Percentiles rank a stretch among this genome's conserved stretches.
Conservation (phyloP, 148 eudicot species). For the Suaeda aralocaspica region DNA sequence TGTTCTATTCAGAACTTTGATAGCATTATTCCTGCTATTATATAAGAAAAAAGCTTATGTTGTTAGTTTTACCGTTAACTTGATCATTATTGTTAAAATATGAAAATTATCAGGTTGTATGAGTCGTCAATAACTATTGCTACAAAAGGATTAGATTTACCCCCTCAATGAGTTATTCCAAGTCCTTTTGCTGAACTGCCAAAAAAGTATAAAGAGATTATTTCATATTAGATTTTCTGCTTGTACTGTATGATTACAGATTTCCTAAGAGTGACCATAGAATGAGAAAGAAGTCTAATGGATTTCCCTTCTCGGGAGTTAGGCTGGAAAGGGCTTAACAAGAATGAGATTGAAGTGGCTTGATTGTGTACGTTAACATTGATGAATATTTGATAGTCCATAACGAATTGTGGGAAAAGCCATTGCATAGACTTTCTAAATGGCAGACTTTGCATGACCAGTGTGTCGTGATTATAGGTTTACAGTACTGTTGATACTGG, state of each 20-base stretch:
- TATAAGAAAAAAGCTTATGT: too few species aligned
- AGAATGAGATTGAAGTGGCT: not conserved
- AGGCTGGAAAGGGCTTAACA: not conserved
- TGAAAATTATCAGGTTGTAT: too few species aligned
- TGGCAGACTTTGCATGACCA: not conserved
- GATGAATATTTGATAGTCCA: not conserved
- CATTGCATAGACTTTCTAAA: not conserved
- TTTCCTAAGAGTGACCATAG: not conserved
- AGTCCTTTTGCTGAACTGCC: too few species aligned
- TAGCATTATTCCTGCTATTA: too few species aligned
- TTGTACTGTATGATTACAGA: not conserved
- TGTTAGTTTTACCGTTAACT: too few species aligned
- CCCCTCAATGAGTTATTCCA: too few species aligned
- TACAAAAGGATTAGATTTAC: too few species aligned
- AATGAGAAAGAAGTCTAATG: not conserved
- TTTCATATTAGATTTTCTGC: not conserved
- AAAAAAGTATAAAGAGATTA: not conserved
- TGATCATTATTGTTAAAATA: too few species aligned
- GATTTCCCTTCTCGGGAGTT: not conserved
- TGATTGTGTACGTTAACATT: not conserved
- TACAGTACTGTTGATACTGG: not conserved
- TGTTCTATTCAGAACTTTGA: too few species aligned
- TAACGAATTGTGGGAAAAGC: not conserved
- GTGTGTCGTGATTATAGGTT: not conserved
- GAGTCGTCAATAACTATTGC: too few species aligned